Conservation (phyloP, 352 stramenopile species). For the Phytophthora megakarya region DNA sequence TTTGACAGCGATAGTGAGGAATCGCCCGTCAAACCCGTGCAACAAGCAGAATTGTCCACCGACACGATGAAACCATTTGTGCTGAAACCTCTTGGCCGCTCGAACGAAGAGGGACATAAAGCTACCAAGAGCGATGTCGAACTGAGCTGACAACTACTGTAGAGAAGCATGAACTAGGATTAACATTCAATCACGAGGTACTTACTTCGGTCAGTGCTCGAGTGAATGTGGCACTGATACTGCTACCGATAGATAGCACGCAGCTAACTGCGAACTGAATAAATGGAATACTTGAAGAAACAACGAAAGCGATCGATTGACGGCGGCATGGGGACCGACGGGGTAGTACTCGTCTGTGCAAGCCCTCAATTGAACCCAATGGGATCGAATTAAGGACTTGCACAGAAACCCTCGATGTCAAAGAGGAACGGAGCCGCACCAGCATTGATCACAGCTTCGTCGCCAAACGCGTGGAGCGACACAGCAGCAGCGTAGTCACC, state of each 20-base stretch:
- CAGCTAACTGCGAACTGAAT: slow-evolving; percentile 18
- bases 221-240: slow-evolving; percentile 24
- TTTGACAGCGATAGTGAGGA: slow-evolving; percentile 18
- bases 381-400: slow-evolving; percentile 67
- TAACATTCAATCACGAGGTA: slow-evolving; percentile 32
- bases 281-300: slow-evolving; percentile 29
- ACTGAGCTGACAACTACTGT: neutral
- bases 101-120: neutral
- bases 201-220: slow-evolving; percentile 32
- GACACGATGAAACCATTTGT: neutral
- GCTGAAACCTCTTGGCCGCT: neutral
- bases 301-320: slow-evolving; percentile 39
- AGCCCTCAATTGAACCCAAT: slow-evolving; percentile 41
- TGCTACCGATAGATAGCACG: slow-evolving; percentile 23
- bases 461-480: slow-evolving; percentile 78
- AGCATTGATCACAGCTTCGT: slow-evolving; percentile 74
- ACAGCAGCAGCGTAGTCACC: slow-evolving; percentile 76
- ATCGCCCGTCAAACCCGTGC: slow-evolving; percentile 6
- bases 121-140: neutral
- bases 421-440: slow-evolving; percentile 75
- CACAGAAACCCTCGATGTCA: slow-evolving; percentile 90
- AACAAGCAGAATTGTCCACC: neutral
- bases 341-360: slow-evolving; percentile 51
- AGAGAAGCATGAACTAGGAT: neutral
- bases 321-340: slow-evolving; percentile 28